phyloP scores from a whole-genome alignment of 495 filamentous ascomycete species.

The Usnea hakonensis region DNA sequence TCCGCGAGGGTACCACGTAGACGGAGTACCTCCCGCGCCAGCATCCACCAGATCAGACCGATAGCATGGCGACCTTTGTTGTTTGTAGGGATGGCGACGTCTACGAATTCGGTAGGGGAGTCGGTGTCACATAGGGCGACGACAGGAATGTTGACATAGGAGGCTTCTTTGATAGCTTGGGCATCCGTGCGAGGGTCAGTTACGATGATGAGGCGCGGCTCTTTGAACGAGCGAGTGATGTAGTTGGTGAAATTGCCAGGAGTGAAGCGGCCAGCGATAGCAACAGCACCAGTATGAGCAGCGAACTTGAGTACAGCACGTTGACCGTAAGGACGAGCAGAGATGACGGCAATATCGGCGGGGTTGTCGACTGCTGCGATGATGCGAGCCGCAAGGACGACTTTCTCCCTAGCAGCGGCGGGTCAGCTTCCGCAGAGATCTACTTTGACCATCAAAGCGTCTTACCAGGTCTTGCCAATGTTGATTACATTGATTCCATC shows the following conservation, averaged over 20 bases:
- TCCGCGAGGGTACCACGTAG: slow-evolving; percentile 90
- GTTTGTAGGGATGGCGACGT: slow-evolving; percentile 99
- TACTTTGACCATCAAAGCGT: not conserved
- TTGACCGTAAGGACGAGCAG: slow-evolving; percentile 97
- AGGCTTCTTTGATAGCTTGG: slow-evolving; percentile 99
- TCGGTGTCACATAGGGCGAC: slow-evolving; percentile 98
- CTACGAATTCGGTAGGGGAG: slow-evolving; percentile 98
- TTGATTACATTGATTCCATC: slow-evolving; percentile 98
- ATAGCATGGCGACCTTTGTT: slow-evolving; percentile 99
- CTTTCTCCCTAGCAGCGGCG: slow-evolving; percentile 74
- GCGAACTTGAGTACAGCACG: slow-evolving; percentile 99
- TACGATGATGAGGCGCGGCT: slow-evolving; percentile 97
- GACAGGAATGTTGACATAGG: slow-evolving; percentile 99
- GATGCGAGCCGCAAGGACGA: slow-evolving; percentile 94
- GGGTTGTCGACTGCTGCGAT: slow-evolving; percentile 99
- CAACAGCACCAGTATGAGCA: slow-evolving; percentile 89
- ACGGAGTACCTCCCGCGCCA: slow-evolving; percentile 97
- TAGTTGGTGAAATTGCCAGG: slow-evolving; percentile 99
- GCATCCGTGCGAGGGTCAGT: slow-evolving; percentile 99
- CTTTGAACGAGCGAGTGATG: slow-evolving; percentile 99
- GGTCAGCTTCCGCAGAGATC: not conserved
- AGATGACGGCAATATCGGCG: slow-evolving; percentile 97
- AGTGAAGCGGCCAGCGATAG: slow-evolving; percentile 99
- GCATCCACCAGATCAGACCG: slow-evolving; percentile 98
- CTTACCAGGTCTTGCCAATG: slow-evolving; percentile 99